phyloP scores from a whole-genome alignment of 441 rosid species.

The Rhodomyrtus psidioides region DNA sequence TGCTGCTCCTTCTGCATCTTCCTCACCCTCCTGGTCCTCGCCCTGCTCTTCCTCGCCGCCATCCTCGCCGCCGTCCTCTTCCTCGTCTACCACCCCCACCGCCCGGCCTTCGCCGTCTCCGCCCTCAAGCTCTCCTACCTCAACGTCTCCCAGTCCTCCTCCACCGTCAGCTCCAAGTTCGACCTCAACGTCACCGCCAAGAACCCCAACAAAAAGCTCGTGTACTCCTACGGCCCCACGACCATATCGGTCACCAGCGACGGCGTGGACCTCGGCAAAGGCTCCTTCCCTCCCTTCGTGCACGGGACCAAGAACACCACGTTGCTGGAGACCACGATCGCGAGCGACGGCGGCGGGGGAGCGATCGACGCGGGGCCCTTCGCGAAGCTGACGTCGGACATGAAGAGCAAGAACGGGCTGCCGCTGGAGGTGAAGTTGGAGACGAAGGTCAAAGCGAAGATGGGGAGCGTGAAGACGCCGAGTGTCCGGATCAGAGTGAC shows the following conservation, averaged over 20 bases:
- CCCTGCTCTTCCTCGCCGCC: not conserved
- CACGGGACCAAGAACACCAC: constrained; percentile 12
- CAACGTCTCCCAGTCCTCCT: constrained; percentile 1
- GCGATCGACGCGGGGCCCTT: not conserved
- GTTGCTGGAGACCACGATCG: not conserved
- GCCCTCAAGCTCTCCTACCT: constrained; percentile 6
- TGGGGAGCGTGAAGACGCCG: constrained; percentile 9
- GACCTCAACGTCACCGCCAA: constrained; percentile 5
- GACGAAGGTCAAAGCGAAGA: constrained; percentile 7
- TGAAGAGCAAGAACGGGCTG: constrained; percentile 3
- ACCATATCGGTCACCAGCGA: not conserved
- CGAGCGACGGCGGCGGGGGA: not conserved
- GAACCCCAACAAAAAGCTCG: constrained; percentile 9
- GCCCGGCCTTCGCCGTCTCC: not conserved
- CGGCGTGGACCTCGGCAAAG: constrained; percentile 5
- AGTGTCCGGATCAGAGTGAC: constrained; percentile 4
- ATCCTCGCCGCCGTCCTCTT: not conserved
- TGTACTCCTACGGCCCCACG: not conserved
- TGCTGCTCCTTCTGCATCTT: constrained; percentile 5
- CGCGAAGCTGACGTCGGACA: not conserved
- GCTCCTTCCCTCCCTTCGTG: constrained; percentile 6
- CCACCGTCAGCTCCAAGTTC: constrained; percentile 4
- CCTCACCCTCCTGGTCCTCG: not conserved
- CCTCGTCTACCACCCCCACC: constrained; percentile 10
- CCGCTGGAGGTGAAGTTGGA: constrained; percentile 7